Base-by-base conservation (phyloP, 306 rosid genomes). In the Corylus heterophylla region DNA sequence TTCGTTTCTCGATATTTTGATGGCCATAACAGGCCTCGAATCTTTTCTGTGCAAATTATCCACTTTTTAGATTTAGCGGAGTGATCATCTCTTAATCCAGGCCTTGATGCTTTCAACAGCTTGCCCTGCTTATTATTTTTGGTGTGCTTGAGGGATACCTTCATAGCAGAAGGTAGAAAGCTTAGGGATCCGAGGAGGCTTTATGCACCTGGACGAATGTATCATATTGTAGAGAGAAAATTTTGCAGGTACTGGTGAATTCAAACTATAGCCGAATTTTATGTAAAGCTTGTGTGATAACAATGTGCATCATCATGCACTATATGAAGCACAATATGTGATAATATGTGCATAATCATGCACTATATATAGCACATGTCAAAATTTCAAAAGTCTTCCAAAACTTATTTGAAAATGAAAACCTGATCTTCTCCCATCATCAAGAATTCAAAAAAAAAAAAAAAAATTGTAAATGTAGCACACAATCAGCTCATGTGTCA, bases 61-160 rank as follows among this genome's bases (percentile, higher is more conserved):
- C 45, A 42, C 29, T 2, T 31, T 63, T 44, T 76, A 67, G 64
- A 79, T 80, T 82, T 83, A 66, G 69, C 67, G 79, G 83, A 77
- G 85, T 89, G 78, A 80, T 71, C 81, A 82, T 85, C 85, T 88
- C 90, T 88, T 90, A 86, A 86, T 83, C 84, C 91, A 89, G 88
- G 86, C 81, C 83, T 89, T 89, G 87, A 83, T 88, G 89, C 82
- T 89, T 91, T 87, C 71, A 80, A 88, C 97, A 92, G 98, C 86
- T 91, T 94, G 97, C 98, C 98, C 52, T 94, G 97, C 95, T 87
- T 94, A 31, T 71, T 94, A 42, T 89, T 91, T 88, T 62, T 91
- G 90, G 91, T 94, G 75, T 94, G 97, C 90, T 80, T 94, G 93
- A 88, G 97, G 82, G 97, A 94, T 77, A 94, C 98, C 80, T 94